Base-by-base conservation (phyloP, 495 filamentous ascomycete species). In the Parathielavia appendiculata region DNA sequence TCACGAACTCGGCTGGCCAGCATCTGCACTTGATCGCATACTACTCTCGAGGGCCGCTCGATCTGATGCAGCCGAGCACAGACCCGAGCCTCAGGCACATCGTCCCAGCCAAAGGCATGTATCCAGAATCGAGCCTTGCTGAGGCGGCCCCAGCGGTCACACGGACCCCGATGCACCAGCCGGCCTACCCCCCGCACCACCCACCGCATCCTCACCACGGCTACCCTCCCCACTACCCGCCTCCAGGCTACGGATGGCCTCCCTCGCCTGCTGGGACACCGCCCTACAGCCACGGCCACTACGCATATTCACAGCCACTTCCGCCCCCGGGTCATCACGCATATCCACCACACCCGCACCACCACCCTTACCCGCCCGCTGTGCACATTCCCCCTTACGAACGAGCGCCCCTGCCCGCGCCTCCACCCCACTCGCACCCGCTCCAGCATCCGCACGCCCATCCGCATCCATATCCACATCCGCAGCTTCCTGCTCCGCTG, bases 21-120 rank as follows among this genome's bases (percentile, higher is more conserved):
- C 95, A 97, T 65, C 82, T 98, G 6, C 93, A 98, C 70, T 78
- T 98, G 40, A 98, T 98, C 69, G 96, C 92, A 64, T 98, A 98
- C 70, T 97, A 90, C 69, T 82, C 89, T n/a, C 80, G 92, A 51
- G 84, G 86, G 32, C 78, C 38, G n/a, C 17, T 79, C 44, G 83
- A 84, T 35, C 75, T 97, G 5, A 82, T 82, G 63, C 87, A 91
- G 63, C 93, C 93, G 2, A 85, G 87, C 17, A 84, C 78, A 8
- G 93, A 98, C 69, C 83, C 89, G 1, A 68, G 77, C n/a, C 79
- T 98, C 41, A 84, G 91, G 60, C 81, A 91, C 66, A 91, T 98
- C 58, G 76, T 86, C 9, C 92, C 92, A 9, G 79, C 82, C 38
- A 96, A 96, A 71, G 91, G 90, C 63, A 87, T 98, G 78, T 98